A percentile compares a stretch with the other conserved stretches of the same genome.
These are phyloP conservation scores for Solanum rostratum DNA, from an alignment of 257 asterid genomes.

Conservation along the genomic window DNA sequence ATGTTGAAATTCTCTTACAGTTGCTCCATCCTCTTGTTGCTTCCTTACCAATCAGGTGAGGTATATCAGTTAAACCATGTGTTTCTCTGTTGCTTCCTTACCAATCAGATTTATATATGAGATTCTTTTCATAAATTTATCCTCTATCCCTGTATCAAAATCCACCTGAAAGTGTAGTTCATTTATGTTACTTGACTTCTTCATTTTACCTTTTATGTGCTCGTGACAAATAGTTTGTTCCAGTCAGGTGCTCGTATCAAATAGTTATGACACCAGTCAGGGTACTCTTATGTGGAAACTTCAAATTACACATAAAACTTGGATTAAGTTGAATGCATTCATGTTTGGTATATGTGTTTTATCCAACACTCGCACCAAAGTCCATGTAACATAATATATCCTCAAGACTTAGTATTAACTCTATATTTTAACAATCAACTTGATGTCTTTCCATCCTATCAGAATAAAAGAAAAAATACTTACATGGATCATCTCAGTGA, in stretches of 20 bases:
- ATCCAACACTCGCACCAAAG: not conserved
- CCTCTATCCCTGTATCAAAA: not conserved
- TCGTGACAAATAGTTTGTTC: not conserved
- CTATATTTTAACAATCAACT: not conserved
- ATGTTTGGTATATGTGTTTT: not conserved
- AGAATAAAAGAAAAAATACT: constrained; percentile 12
- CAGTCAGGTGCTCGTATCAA: not conserved
- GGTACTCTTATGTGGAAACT: not conserved
- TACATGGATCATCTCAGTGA: constrained; percentile 98
- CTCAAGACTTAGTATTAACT: not conserved
- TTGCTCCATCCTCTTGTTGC: not conserved
- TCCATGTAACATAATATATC: not conserved
- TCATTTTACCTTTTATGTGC: not conserved
- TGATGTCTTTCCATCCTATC: not conserved
- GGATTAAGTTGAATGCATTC: not conserved
- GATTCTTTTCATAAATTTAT: not conserved
- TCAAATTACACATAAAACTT: not conserved
- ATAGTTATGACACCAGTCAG: not conserved
- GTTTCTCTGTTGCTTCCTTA: not conserved
- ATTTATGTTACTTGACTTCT: not conserved
- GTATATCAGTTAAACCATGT: not conserved
- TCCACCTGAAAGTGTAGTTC: not conserved
- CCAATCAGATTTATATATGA: not conserved
- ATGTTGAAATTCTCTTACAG: not conserved
- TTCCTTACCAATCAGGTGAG: not conserved